phyloP scores from a whole-genome alignment of 345 rosid species.

The Crucihimalaya himalaica region DNA sequence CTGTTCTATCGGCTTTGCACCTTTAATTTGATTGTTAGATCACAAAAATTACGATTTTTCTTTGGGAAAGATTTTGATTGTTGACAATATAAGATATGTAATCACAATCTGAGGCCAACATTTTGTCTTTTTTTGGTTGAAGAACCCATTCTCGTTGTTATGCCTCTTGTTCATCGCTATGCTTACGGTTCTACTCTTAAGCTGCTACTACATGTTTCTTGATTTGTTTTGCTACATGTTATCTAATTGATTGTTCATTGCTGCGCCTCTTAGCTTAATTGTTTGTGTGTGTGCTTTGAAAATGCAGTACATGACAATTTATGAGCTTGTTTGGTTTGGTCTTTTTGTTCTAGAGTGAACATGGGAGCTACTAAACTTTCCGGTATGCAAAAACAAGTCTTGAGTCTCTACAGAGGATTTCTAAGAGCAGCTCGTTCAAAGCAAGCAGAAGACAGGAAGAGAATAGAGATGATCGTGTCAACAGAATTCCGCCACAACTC shows the following conservation, averaged over 20 bases:
- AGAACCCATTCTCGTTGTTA: background rate
- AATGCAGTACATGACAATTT: background rate
- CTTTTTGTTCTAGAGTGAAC: background rate
- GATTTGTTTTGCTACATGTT: too few species aligned
- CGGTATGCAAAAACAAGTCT: constrained; percentile 88
- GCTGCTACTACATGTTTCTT: too few species aligned
- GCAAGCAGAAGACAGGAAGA: constrained; percentile 54
- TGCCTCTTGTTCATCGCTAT: background rate
- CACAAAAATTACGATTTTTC: background rate
- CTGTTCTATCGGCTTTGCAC: background rate
- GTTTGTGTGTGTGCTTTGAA: background rate
- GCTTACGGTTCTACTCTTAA: too few species aligned
- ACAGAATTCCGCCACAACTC: constrained; percentile 66
- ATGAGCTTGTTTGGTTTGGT: background rate
- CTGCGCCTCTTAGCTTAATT: background rate
- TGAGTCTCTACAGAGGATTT: constrained; percentile 78
- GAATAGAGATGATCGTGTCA: constrained; percentile 65
- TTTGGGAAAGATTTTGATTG: background rate
- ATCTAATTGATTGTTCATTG: background rate
- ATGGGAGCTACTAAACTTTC: constrained; percentile 59
- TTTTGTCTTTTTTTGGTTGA: background rate
- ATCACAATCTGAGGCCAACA: background rate
- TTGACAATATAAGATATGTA: background rate
- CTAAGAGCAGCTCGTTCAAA: constrained; percentile 78
- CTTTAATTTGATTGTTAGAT: background rate